Conservation (phyloP, 2,329 filamentous ascomycete genomes). For the Venturia nashicola region DNA sequence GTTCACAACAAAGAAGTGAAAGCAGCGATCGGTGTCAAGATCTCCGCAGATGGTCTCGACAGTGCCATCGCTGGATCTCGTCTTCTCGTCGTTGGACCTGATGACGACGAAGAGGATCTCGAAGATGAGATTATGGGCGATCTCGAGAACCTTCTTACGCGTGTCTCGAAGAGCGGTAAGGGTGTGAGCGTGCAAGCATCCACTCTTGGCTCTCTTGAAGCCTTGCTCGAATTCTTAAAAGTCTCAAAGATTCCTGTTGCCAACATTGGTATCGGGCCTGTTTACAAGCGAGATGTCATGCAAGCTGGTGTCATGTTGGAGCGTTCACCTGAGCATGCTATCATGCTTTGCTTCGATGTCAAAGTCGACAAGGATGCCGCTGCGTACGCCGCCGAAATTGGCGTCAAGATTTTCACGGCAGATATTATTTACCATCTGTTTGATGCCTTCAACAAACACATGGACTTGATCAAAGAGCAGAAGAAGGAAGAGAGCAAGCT, state of each 20-base stretch:
- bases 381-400: constrained; percentile 80
- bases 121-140: constrained; percentile 95
- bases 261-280: constrained; percentile 93
- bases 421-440: constrained; percentile 99
- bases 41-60: constrained; percentile 89
- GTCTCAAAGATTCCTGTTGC: constrained; percentile 94
- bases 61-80: constrained; percentile 93
- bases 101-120: constrained; percentile 94
- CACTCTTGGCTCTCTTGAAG: constrained; percentile 91
- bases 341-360: constrained; percentile 99
- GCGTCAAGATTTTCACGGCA: constrained; percentile 95
- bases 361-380: constrained; percentile 97
- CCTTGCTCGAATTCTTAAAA: constrained; percentile 89
- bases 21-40: constrained; percentile 96
- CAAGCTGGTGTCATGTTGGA: constrained; percentile 90
- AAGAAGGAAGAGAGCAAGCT: constrained; percentile 96
- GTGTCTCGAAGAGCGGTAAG: constrained; percentile 81
- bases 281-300: constrained; percentile 97
- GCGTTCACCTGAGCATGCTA: constrained; percentile 87
- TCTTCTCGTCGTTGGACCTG: constrained; percentile 82
- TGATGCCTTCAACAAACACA: constrained; percentile 91
- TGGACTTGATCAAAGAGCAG: constrained; percentile 73
- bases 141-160: constrained; percentile 78
- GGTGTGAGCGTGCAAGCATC: constrained; percentile 97
- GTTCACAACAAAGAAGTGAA: constrained; percentile 99